Evolutionary conservation across 148 eudicot genomes (phyloP), one percentile per base, ranked within the genome.

Genomic region (Rhododendron kiyosumense): DNA sequence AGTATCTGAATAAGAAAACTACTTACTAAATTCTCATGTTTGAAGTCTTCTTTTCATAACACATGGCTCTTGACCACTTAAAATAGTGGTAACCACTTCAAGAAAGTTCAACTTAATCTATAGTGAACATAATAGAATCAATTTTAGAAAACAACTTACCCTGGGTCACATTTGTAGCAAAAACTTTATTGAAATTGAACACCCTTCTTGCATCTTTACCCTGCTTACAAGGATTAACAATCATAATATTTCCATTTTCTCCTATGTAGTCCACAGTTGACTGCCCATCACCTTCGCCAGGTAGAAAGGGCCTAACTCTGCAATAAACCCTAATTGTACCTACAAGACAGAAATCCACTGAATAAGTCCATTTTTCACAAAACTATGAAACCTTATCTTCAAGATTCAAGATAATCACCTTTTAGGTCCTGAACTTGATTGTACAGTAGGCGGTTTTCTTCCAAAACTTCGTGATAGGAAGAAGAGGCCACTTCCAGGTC

Each of bases 391-490:
- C 45, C 32, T 28, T 11, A 84, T 36, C 69, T 49, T 65, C 38
- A 54, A 28, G 18, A 51, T 41, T 78, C 1, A 77, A 51, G 52
- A 38, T 49, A 67, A 78, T 85, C 67, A 97, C 99, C 99, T 97
- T 94, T 97, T 81, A 97, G 90, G 89, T 97, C 99, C 90, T 94
- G 99, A 52, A 97, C 96, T 89, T 93, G 95, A 91, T 97, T 97
- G 85, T 94, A 95, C 28, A 97, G 95, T 67, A 81, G 63, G 24
- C 99, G 95, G 65, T 97, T 97, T 91, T 97, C 99, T 89, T 95
- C 95, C 83, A 97, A 88, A 87, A 97, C 98, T 88, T 93, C 93
- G 91, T 97, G 93, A 88, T 95, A 97, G 78, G 98, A 93, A 76
- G 98, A 92, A 52, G 99, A 90, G 48, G 96, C 94, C 48, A 87